phyloP scores from a whole-genome alignment of 306 rosid species.

The Sophora flavescens region DNA sequence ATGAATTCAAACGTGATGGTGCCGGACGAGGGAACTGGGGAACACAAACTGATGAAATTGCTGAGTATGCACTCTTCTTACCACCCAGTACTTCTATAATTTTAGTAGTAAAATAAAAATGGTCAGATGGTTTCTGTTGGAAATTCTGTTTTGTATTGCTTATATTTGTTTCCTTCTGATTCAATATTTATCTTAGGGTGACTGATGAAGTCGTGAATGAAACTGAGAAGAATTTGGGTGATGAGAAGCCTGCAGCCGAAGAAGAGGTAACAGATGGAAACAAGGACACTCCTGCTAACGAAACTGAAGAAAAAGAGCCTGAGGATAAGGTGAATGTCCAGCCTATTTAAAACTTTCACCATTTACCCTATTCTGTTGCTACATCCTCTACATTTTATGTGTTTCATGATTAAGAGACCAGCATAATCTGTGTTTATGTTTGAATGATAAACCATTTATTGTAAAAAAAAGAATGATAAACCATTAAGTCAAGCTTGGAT shows the following conservation, averaged over 20 bases:
- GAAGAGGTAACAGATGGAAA: conserved; percentile 64
- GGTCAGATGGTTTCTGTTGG: background rate
- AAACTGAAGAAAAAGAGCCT: conserved; percentile 77
- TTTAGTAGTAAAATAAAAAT: background rate
- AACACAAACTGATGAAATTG: conserved; percentile 69
- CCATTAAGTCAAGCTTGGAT: background rate
- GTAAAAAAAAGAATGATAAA: background rate
- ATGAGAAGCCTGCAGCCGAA: conserved; percentile 71
- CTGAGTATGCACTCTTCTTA: conserved; percentile 55
- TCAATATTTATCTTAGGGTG: conserved; percentile 55
- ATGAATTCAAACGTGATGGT: conserved; percentile 84
- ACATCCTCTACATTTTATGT: background rate
- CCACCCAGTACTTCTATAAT: background rate
- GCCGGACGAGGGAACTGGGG: conserved; percentile 99
- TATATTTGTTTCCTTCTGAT: background rate
- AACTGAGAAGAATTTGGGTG: conserved; percentile 67
- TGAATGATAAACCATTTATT: background rate
- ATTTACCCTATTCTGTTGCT: background rate
- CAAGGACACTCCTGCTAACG: conserved; percentile 74
- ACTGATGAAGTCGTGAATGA: conserved; percentile 68
- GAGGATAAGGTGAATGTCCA: conserved; percentile 80
- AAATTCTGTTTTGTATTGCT: background rate
- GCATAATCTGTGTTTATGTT: background rate
- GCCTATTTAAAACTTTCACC: background rate
- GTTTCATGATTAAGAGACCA: background rate